Evolutionary conservation across 2,329 filamentous ascomycete genomes (phyloP).

Genomic region (Penicillium occitanis): DNA sequence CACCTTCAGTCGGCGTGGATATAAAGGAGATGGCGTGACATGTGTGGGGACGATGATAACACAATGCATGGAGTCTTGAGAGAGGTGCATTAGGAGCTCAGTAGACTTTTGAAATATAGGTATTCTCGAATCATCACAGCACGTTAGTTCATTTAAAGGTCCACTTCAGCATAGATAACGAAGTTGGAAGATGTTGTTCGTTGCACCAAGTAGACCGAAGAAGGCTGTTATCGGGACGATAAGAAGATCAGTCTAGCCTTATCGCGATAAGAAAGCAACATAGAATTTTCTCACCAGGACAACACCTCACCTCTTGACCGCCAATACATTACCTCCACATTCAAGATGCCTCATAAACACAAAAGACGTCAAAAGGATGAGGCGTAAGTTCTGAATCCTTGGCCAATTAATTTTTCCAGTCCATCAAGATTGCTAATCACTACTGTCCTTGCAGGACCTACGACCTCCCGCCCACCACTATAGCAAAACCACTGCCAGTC

Average conservation of each 20-base stretch:
- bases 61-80: neutral
- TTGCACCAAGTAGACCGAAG: too few relatives aligned
- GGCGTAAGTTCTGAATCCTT: conserved; percentile 46
- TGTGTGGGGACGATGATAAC: too few relatives aligned
- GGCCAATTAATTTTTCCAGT: too few relatives aligned
- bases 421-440: neutral
- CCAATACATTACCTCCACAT: conserved; percentile 3
- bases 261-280: conserved; percentile 6
- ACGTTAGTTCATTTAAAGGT: neutral
- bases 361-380: conserved; percentile 58
- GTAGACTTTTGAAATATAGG: neutral
- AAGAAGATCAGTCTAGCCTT: neutral
- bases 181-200: neutral
- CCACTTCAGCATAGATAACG: neutral
- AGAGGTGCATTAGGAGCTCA: neutral
- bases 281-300: conserved; percentile 5
- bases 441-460: conserved; percentile 36
- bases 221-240: neutral
- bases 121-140: conserved; percentile 24
- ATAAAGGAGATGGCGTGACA: too few relatives aligned
- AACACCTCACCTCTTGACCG: neutral
- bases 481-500: conserved; percentile 60
- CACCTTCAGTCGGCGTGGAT: too few relatives aligned
- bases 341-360: conserved; percentile 80
- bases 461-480: conserved; percentile 61